Percentiles rank a stretch among this genome's conserved stretches.
phyloP scores from a whole-genome alignment of 2,329 filamentous ascomycete species.

The Paraconiothyrium brasiliense region DNA sequence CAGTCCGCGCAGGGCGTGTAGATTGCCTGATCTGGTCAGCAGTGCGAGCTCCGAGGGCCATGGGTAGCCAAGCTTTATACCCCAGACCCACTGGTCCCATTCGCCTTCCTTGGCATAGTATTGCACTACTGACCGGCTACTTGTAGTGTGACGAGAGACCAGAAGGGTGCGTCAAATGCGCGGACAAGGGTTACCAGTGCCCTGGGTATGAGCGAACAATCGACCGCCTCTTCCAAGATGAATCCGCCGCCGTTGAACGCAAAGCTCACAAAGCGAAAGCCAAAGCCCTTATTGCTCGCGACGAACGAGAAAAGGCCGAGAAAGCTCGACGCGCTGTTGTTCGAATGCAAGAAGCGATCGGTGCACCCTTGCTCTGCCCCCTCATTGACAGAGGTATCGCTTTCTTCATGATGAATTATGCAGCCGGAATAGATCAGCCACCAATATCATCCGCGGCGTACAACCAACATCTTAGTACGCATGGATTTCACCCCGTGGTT shows the following conservation, averaged over 20 bases:
- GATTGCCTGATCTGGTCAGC: conserved; percentile 7
- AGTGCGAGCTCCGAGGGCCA: background rate
- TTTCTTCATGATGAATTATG: conserved; percentile 45
- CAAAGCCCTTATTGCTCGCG: conserved; percentile 39
- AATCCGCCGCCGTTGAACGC: conserved; percentile 36
- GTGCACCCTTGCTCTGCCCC: conserved; percentile 27
- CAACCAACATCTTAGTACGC: conserved; percentile 36
- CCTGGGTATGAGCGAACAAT: conserved; percentile 43
- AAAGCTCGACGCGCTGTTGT: conserved; percentile 12
- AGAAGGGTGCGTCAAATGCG: conserved; percentile 40
- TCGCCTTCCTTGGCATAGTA: background rate
- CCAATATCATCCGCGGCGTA: conserved; percentile 34
- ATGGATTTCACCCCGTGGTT: conserved; percentile 45
- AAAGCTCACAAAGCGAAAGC: conserved; percentile 43
- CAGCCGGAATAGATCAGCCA: conserved; percentile 39
- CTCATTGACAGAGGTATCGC: conserved; percentile 43
- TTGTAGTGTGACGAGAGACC: conserved; percentile 43
- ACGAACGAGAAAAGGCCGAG: conserved; percentile 23
- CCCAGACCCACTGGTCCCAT: background rate
- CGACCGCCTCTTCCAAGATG: conserved; percentile 44
- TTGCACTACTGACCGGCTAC: conserved; percentile 1
- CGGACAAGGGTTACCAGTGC: conserved; percentile 33
- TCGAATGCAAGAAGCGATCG: conserved; percentile 24
- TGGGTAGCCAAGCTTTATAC: background rate
- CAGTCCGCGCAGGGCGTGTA: background rate